A percentile compares a stretch with the other conserved stretches of the same genome.
Evolutionary conservation across 306 rosid species (phyloP).

Genomic region (Pterocarpus macrocarpus): DNA sequence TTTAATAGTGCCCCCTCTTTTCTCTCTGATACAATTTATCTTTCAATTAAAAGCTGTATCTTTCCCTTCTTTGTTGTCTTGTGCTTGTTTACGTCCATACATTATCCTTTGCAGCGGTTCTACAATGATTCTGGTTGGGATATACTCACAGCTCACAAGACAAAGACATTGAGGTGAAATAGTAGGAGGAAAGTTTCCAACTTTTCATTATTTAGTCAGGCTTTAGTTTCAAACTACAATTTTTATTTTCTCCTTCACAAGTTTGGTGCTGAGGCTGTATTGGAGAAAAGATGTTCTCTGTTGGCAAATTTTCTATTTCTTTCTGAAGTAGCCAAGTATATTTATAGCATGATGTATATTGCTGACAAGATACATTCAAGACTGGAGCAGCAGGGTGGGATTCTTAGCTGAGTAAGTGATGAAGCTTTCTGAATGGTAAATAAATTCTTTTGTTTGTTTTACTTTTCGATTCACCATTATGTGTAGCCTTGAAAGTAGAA

Average conservation of each 20-base stretch:
- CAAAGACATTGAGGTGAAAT: conserved; percentile 13
- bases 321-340: conserved; percentile 39
- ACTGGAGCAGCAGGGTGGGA: conserved; percentile 45
- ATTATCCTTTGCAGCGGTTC: background rate
- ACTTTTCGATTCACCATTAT: conserved; percentile 36
- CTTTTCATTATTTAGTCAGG: background rate
- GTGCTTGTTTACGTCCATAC: background rate
- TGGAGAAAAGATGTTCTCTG: conserved; percentile 21
- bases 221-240: background rate
- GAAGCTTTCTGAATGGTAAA: conserved; percentile 42
- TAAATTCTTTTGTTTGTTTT: conserved; percentile 34
- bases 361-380: conserved; percentile 40
- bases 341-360: conserved; percentile 41
- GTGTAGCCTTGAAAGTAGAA: conserved; percentile 18
- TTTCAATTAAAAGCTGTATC: background rate
- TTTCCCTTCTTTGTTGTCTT: background rate
- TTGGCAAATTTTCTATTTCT: conserved; percentile 28
- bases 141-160: background rate
- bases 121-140: conserved; percentile 14
- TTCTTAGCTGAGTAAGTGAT: conserved; percentile 47
- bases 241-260: conserved; percentile 4
- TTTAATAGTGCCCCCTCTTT: background rate
- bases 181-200: background rate
- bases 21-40: background rate
- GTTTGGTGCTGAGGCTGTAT: conserved; percentile 34